Base-by-base conservation (phyloP, 2,329 filamentous ascomycete species). In the Stenocarpella maydis region DNA sequence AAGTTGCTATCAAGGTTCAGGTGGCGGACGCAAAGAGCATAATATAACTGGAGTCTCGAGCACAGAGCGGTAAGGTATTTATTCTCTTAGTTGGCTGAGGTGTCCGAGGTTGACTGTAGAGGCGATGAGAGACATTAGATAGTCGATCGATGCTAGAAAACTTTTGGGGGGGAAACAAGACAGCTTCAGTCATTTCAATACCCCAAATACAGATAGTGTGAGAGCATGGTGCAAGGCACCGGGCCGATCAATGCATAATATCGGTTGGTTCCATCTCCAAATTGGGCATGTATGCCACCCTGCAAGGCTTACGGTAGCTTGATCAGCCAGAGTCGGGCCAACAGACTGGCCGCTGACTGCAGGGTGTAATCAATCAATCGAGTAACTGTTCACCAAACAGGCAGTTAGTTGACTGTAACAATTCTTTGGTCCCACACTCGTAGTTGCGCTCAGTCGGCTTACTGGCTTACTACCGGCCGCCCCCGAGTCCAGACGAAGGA, bases 61-160 rank as follows among this genome's bases (percentile, higher is more conserved):
- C 65, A 67, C 52, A 67, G 43, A 67, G 65, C 65, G 52, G 49
- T 41, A 58, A 58, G 54, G 65, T 58, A 58, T 66, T 26, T 34
- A 37, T 50, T 65, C 39, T 66, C 54, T 58, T 39, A 39, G 41
- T 49, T 67, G 41, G 45, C 37, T 67, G 65, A 45, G 34, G 41
- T 58, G 45, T 58, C 21, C 28, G 45, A 67, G 65, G 43, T 58
- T 66, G 64, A 39, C 41, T 67, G 52, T 54, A 58, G 45, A 55
- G 19, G 41, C 39, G n/a, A 49, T 39, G 54, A 58, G 52, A 49
- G 50, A 58, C 14, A 49, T 67, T 67, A 67, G 52, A 67, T 55
- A 58, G 65, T 67, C 65, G 52, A 15, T 43, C 52, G 28, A 58
- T 41, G 65, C 65, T 55, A 58, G 61, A 50, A 28, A 67, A 34